Evolutionary conservation across 2,329 filamentous ascomycete species (phyloP), one percentile per base, ranked within the genome.

Genomic region (Fusarium torulosum): DNA sequence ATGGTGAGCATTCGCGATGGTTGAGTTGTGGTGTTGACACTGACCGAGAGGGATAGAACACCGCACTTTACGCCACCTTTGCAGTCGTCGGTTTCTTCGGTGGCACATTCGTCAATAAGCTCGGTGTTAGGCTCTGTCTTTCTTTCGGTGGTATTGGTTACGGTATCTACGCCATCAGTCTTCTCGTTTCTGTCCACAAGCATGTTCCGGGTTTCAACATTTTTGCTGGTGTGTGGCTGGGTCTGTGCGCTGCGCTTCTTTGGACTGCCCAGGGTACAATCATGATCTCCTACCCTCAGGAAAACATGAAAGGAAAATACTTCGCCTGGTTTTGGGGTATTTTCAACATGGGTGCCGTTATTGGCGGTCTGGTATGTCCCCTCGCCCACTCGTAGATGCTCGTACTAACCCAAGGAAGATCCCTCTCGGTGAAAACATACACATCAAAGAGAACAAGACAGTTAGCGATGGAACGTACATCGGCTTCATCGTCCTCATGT

Each of bases 281-380:
- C 75, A 94, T 95, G 90, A 95, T 97, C 86, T 89, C 91, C 35
- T 97, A 97, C 77, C 94, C 94, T 0, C 83, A 86, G 15, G 94
- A 97, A 79, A 80, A 87, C 35, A 86, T 88, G 66, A 97, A 97
- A 84, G 94, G 94, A 47, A 89, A 90, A 65, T 97, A 93, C 79
- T 96, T 97, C 77, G 91, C 91, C 64, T 90, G 89, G 82, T 97
- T 97, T 81, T 97, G 94, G 94, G 89, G 94, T 76, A 96, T 97
- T 75, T 97, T 97, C 85, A 97, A 97, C 79, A 79, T 96, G 63
- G 94, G 94, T 69, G 94, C 90, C 74, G 94, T 97, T 63, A 92
- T 97, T 78, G 94, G 94, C 64, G 89, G 90, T 73, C 78, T 90
- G 75, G 80, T 84, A 77, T 67, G 79, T 74, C 29, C 14, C 23